Conservation (phyloP, 2,329 filamentous ascomycete species). For the Aspergillus novofumigatus region DNA sequence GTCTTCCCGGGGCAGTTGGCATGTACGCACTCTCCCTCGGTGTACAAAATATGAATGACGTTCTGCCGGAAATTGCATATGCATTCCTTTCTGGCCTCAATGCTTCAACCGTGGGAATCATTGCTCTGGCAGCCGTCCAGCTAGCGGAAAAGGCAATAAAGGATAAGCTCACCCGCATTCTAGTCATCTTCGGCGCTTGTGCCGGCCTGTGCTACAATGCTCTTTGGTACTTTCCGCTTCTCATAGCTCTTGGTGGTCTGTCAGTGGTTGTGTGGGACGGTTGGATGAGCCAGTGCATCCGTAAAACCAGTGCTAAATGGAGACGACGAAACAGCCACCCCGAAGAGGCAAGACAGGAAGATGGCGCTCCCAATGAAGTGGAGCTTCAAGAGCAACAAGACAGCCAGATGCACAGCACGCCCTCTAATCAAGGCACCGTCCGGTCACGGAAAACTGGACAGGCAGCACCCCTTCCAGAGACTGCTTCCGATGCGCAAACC, state of each 20-base stretch:
- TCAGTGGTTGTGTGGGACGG: constrained; percentile 55
- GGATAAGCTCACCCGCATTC: constrained; percentile 57
- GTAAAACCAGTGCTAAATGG: constrained; percentile 25
- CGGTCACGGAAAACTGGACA: constrained; percentile 9
- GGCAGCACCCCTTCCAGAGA: constrained; percentile 1
- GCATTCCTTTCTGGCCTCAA: constrained; percentile 69
- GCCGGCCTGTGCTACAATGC: constrained; percentile 68
- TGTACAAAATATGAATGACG: constrained; percentile 56
- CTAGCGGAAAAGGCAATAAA: constrained; percentile 65
- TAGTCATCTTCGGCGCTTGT: constrained; percentile 61
- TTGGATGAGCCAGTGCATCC: constrained; percentile 46
- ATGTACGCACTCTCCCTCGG: constrained; percentile 67
- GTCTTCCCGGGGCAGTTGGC: constrained; percentile 64
- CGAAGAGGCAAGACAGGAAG: constrained; percentile 12
- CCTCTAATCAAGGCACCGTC: not conserved
- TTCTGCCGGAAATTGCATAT: constrained; percentile 60
- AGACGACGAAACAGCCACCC: constrained; percentile 12
- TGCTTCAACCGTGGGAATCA: constrained; percentile 66
- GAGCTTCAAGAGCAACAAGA: constrained; percentile 10
- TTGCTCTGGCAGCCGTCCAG: constrained; percentile 65
- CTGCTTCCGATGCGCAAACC: not conserved
- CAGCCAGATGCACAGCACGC: constrained; percentile 5
- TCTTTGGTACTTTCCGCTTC: constrained; percentile 68
- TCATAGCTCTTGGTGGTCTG: constrained; percentile 56
- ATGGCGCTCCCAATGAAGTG: not conserved